These are phyloP conservation scores for Penicillium psychrosexuale DNA, from an alignment of 2,329 filamentous ascomycete species.

Conservation along the genomic window DNA sequence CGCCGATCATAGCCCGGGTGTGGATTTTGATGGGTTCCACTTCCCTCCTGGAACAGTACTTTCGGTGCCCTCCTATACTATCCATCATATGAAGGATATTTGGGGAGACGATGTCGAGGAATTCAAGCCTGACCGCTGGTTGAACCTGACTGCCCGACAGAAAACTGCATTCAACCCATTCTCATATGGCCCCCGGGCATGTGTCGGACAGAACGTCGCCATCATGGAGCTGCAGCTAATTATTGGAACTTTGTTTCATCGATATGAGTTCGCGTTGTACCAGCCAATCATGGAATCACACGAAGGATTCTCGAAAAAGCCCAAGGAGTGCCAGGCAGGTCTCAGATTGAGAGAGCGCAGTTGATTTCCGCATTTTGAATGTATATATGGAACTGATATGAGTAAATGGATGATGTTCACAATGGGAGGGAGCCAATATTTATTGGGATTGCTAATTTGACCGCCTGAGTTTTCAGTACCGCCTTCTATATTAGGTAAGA, in stretches of 20 bases:
- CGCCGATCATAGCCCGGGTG: conserved; percentile 16
- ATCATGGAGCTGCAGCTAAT: conserved; percentile 44
- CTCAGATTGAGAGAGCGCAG: conserved; percentile 11
- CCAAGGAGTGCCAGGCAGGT: conserved; percentile 19
- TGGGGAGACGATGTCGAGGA: conserved; percentile 43
- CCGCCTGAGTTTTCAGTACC: too few species aligned
- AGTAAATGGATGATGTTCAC: neutral
- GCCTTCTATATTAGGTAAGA: too few species aligned
- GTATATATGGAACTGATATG: neutral
- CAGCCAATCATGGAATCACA: conserved; percentile 19
- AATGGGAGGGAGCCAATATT: neutral
- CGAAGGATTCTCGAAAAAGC: conserved; percentile 26
- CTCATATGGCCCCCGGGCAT: conserved; percentile 43
- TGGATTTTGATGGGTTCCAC: conserved; percentile 16
- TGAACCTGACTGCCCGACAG: conserved; percentile 31
- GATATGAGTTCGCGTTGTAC: conserved; percentile 21
- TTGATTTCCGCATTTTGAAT: neutral
- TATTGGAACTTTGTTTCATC: conserved; percentile 28
- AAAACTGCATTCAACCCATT: conserved; percentile 40
- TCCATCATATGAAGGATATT: conserved; percentile 41
- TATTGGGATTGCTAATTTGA: too few species aligned
- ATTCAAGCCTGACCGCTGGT: conserved; percentile 40
- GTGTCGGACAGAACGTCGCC: conserved; percentile 44
- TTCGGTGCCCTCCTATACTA: conserved; percentile 41
- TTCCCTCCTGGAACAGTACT: conserved; percentile 35